Conservation (phyloP, 2,329 filamentous ascomycete species). For the Aspergillus intermedius region DNA sequence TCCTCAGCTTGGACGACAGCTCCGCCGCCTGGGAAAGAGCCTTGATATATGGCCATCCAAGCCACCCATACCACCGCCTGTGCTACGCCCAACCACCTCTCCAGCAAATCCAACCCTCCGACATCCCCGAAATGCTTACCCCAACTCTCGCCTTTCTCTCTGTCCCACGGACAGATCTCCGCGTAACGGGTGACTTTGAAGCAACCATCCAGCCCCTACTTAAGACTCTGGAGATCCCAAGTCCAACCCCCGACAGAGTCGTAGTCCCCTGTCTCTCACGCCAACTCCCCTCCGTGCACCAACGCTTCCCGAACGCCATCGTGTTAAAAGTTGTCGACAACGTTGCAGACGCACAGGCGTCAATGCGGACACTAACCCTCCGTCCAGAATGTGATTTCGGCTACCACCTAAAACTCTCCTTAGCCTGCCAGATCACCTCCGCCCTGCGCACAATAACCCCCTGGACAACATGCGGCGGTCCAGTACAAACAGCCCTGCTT, state of each 20-base stretch:
- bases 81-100: constrained; percentile 10
- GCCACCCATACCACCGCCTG: constrained; percentile 12
- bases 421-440: constrained; percentile 19
- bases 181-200: constrained; percentile 13
- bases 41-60: constrained; percentile 14
- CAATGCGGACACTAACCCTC: constrained; percentile 15
- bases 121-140: constrained; percentile 11
- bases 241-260: not conserved
- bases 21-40: constrained; percentile 10
- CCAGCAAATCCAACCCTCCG: constrained; percentile 3
- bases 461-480: constrained; percentile 11
- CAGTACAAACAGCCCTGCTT: constrained; percentile 7
- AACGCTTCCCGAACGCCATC: constrained; percentile 9
- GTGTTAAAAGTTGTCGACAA: constrained; percentile 5
- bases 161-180: constrained; percentile 8
- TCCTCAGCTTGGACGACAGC: not conserved
- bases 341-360: constrained; percentile 15
- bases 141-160: constrained; percentile 15
- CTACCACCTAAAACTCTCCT: constrained; percentile 16
- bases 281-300: constrained; percentile 13
- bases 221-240: constrained; percentile 7
- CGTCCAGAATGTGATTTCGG: constrained; percentile 12
- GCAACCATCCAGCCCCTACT: constrained; percentile 11
- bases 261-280: constrained; percentile 13
- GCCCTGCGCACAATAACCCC: constrained; percentile 17